phyloP scores from a whole-genome alignment of 768 basidiomycete species.

The Pleurotus salmoneostramineus region DNA sequence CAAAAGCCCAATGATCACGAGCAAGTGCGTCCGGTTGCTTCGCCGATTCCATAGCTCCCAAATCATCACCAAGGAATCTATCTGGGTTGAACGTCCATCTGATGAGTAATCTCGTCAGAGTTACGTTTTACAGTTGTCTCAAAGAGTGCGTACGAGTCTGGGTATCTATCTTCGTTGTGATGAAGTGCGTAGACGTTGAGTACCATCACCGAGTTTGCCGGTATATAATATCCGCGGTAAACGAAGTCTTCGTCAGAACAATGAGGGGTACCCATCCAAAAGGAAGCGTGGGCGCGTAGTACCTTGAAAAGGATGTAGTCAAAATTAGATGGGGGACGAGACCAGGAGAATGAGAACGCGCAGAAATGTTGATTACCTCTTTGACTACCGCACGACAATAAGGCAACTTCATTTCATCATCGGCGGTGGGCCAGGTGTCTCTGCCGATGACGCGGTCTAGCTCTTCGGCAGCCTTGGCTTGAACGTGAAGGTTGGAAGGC shows the following conservation, averaged over 20 bases:
- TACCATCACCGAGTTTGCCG: conserved; percentile 22
- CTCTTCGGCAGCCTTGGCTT: conserved; percentile 27
- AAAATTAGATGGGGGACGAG: not conserved
- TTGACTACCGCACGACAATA: conserved; percentile 25
- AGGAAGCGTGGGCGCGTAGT: conserved; percentile 18
- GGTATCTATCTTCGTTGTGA: conserved; percentile 22
- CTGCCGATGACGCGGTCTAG: conserved; percentile 28
- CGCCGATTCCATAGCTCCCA: conserved; percentile 23
- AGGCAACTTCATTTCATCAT: conserved; percentile 19
- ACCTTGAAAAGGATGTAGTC: conserved; percentile 9
- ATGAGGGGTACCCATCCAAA: conserved; percentile 24
- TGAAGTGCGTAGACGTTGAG: conserved; percentile 23
- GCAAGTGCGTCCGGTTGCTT: conserved; percentile 23
- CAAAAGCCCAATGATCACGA: conserved; percentile 34
- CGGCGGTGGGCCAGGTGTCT: conserved; percentile 20
- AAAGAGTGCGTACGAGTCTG: conserved; percentile 21
- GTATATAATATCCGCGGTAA: conserved; percentile 26
- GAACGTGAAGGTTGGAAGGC: conserved; percentile 24
- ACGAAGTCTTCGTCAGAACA: conserved; percentile 22
- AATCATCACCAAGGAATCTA: conserved; percentile 24
- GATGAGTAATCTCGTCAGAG: not conserved
- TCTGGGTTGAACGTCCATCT: conserved; percentile 27
- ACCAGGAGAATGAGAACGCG: not conserved
- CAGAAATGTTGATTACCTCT: conserved; percentile 12
- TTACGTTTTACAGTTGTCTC: not conserved